Conservation (phyloP, 1,139 yeast genomes). For the Protomyces macrosporus region DNA sequence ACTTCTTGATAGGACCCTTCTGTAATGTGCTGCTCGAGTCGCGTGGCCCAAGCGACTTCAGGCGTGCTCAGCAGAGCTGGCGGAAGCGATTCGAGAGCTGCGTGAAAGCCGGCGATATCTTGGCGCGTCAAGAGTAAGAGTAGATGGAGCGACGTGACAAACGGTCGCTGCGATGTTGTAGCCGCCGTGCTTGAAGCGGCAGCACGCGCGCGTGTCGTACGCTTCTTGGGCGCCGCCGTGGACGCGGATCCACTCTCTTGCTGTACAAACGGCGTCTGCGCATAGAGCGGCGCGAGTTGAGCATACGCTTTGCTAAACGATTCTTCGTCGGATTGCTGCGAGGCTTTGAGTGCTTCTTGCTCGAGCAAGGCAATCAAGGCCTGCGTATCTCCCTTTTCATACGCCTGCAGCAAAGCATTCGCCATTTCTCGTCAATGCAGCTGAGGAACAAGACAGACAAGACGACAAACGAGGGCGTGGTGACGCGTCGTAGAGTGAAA, state of each 20-base stretch:
- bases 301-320: constrained; percentile 4
- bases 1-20: constrained; percentile 95
- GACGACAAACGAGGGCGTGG: too few species aligned
- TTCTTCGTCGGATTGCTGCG: neutral
- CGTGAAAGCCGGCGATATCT: constrained; percentile 79
- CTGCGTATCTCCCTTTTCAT: constrained; percentile 1
- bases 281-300: constrained; percentile 9
- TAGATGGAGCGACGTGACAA: constrained; percentile 64
- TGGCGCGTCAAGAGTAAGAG: constrained; percentile 74
- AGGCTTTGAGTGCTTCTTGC: constrained; percentile 3
- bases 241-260: neutral
- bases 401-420: constrained; percentile 21
- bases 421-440: neutral
- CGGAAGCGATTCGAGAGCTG: constrained; percentile 70
- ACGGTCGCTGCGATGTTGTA: neutral
- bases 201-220: neutral
- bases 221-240: constrained; percentile 17
- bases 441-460: too few species aligned
- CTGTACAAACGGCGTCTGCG: neutral
- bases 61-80: constrained; percentile 53
- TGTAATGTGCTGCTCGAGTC: constrained; percentile 87
- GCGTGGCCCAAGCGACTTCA: constrained; percentile 73
- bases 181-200: neutral
- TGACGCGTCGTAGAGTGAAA: neutral
- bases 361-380: constrained; percentile 3